These are phyloP conservation scores for Daldinia bambusicola DNA, from an alignment of 495 filamentous ascomycete species.

Conservation along the genomic window DNA sequence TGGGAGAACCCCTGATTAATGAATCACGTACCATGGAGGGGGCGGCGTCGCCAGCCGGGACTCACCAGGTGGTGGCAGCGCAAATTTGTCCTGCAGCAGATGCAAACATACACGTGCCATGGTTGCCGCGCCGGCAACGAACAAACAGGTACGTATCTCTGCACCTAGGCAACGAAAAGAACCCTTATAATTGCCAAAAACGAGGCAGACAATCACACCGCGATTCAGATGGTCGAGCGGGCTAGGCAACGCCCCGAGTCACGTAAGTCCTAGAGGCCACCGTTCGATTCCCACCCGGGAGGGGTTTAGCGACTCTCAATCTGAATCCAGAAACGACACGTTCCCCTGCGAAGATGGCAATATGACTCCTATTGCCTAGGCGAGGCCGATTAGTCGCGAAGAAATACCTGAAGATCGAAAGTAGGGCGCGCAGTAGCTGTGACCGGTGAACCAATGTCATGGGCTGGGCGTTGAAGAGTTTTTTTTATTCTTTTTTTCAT, in stretches of 20 bases:
- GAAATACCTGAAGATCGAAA: neutral
- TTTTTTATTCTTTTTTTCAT: neutral
- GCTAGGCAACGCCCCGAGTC: neutral
- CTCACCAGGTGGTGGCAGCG: neutral
- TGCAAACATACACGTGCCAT: neutral
- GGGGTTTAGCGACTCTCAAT: neutral
- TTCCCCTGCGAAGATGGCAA: neutral
- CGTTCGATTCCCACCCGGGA: neutral
- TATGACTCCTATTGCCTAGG: neutral
- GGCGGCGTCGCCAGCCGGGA: neutral
- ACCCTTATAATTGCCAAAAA: neutral
- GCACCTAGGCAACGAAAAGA: neutral
- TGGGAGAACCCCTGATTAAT: neutral
- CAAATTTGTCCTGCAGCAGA: neutral
- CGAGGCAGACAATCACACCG: neutral
- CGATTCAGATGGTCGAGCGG: neutral
- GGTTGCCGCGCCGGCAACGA: neutral
- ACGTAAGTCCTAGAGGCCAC: neutral
- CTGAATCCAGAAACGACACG: neutral
- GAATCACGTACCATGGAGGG: neutral
- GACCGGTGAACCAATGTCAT: neutral
- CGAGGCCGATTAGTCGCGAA: neutral
- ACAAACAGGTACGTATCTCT: neutral
- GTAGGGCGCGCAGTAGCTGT: conserved; percentile 1
- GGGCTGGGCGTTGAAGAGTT: neutral